Base-by-base conservation (phyloP, 352 stramenopile genomes). In the Phytophthora hybrid region DNA sequence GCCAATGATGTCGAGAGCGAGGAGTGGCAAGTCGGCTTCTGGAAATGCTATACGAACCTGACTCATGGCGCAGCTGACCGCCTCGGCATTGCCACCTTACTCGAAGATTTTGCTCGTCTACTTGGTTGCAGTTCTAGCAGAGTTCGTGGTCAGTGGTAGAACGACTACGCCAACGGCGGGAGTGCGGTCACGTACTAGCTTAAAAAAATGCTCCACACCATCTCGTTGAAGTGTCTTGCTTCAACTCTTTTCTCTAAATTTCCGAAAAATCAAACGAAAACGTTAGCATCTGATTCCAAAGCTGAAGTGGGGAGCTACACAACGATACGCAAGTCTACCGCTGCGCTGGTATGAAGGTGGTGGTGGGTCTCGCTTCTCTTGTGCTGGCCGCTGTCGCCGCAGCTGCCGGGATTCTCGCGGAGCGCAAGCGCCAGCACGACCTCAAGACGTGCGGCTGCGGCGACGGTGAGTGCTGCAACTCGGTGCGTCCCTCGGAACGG, bases 401-500 rank as follows among this genome's bases (percentile, higher is more conserved):
- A 2, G 71, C 70, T 5, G 31, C 78, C 5, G 74, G 66, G 5
- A 52, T 79, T 49, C n/a, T 81, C 26, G 41, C 81, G 11, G 77
- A 89, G 61, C 79, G 72, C 11, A 75, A 49, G 32, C 73, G 72
- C 4, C 74, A 78, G 39, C 72, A 65, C 5, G 71, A 71, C 18
- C 69, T 69, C 34, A 80, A 76, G 66, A 59, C 67, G 23, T 93
- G 87, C 67, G 83, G 82, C 56, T 93, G 87, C 59, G 77, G 62
- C 3, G 87, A 93, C 61, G 87, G 87, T 41, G 82, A 94, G 74
- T 94, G 87, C 79, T 94, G 87, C 76, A 94, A 93, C 73, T 88
- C 85, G 34, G 79, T 83, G 60, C 77, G 71, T 39, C 74, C 73
- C 31, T 80, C 82, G 5, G 87, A 93, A 70, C 82, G 84, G 53